Conservation (phyloP, 495 filamentous ascomycete genomes). For the Neurospora tetraspora region DNA sequence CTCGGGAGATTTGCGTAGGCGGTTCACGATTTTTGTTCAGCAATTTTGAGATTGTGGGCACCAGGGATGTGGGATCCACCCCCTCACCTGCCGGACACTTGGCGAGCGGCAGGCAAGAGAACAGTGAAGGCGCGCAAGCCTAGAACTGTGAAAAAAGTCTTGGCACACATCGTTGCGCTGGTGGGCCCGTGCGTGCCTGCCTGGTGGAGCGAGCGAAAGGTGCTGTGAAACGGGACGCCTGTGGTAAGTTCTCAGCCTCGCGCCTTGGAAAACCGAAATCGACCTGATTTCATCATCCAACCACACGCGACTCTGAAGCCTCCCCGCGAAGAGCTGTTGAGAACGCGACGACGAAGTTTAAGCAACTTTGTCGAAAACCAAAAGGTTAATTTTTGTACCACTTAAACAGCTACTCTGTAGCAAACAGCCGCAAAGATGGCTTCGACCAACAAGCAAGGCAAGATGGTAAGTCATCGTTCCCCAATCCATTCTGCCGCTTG, state of each 20-base stretch:
- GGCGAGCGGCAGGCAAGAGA: not conserved
- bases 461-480: constrained; percentile 72
- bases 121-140: not conserved
- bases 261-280: constrained; percentile 8
- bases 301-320: constrained; percentile 27
- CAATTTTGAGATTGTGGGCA: constrained; percentile 22
- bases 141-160: not conserved
- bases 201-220: constrained; percentile 1
- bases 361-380: constrained; percentile 18
- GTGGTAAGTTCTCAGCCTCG: constrained; percentile 21
- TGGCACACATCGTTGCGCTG: not conserved
- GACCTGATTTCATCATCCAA: constrained; percentile 19
- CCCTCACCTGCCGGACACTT: not conserved
- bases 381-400: constrained; percentile 44
- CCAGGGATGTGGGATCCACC: not conserved
- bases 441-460: constrained; percentile 96
- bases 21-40: constrained; percentile 16
- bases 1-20: constrained; percentile 10
- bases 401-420: constrained; percentile 52
- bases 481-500: constrained; percentile 22
- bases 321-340: constrained; percentile 18
- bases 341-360: constrained; percentile 15
- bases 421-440: constrained; percentile 55
- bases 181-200: constrained; percentile 4
- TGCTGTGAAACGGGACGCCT: constrained; percentile 18